Base-by-base conservation (phyloP, 2,329 filamentous ascomycete genomes). In the Orbilia brochopaga region DNA sequence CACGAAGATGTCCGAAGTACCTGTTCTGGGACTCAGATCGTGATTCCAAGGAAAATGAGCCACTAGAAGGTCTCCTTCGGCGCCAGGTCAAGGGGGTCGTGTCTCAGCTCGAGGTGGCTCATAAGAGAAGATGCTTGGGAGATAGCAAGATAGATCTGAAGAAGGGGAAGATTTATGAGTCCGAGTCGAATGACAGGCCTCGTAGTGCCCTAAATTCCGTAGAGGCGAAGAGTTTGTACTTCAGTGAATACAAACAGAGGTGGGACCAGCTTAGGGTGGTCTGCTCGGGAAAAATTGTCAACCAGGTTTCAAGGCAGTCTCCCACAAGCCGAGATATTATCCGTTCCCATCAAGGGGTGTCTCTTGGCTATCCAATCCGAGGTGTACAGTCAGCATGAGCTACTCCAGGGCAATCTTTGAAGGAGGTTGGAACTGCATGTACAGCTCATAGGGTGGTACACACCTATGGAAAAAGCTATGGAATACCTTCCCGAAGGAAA, bases 381-480 rank as follows among this genome's bases (percentile, higher is more conserved):
- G 42, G 57, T 30, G 35, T 23, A 19, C 42, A 15, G 21, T 5
- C 11, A 23, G 44, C 27, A 30, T 35, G 32, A 46, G 30, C 19
- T 24, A 10, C 32, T 23, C 37, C 30, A 42, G 17, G 17, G 32
- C 24, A 37, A 46, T 30, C 44, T 52, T 27, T 30, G 24, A 27
- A 52, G 54, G 48, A 50, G n/a, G 24, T 46, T 21, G 8, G 48
- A 54, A 27, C 17, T 27, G 53, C 37, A 27, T 62, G 66, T 53
- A 30, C 58, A 53, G 58, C 35, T 63, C 53, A 58, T 19, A 40
- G 10, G 62, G 65, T 46, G 37, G 65, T 32, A 69, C 58, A 58
- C 32, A 30, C 42, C 21, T 32, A 21, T 46, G 58, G 57, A 44
- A 35, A 23, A 8, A 30, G 15, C 35, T 53, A 13, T 15, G 54